Conservation (phyloP, 805 yeast species). For the Monosporozyma yasuniensis region DNA sequence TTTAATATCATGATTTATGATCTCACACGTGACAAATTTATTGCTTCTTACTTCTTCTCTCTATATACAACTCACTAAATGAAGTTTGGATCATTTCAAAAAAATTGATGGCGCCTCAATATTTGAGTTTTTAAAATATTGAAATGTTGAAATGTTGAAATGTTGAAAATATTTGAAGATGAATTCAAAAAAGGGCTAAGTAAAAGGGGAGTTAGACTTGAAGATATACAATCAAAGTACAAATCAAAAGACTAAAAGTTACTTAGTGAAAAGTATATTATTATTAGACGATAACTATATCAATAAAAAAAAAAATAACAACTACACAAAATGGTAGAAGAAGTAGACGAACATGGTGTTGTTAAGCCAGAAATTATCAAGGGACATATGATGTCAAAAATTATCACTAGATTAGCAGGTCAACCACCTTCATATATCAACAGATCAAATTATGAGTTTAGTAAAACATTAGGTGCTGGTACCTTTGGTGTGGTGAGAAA, state of each 20-base stretch:
- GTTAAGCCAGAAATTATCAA: slow-evolving; percentile 19
- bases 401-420: slow-evolving; percentile 51
- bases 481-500: slow-evolving; percentile 86
- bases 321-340: background rate
- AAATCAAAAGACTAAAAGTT: no score
- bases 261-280: no score
- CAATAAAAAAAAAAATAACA: no score
- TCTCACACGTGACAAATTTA: no score
- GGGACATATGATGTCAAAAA: slow-evolving; percentile 31
- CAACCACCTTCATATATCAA: slow-evolving; percentile 64
- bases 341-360: background rate
- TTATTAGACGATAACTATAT: no score
- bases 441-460: slow-evolving; percentile 65
- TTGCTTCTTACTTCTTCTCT: no score
- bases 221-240: background rate
- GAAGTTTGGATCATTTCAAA: no score
- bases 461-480: slow-evolving; percentile 87
- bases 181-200: background rate
- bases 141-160: background rate
- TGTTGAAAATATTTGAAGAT: background rate
- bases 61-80: no score
- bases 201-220: background rate
- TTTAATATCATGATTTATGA: no score
- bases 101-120: no score
- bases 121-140: no score